Base-by-base conservation (phyloP, 768 basidiomycete species). In the Albatrellus ellisii region DNA sequence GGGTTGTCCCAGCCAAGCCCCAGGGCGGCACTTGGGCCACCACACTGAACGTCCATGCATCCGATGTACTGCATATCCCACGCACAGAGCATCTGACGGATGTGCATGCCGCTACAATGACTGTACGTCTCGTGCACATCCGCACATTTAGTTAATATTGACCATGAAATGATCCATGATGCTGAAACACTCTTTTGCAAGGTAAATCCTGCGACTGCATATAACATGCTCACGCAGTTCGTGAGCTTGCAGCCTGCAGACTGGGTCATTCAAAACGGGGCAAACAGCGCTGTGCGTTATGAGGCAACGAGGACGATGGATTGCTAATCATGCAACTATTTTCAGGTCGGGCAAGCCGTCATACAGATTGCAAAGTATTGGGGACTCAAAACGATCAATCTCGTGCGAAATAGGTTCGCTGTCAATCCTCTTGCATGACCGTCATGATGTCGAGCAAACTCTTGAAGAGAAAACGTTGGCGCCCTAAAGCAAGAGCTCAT, bases 251-350 rank as follows among this genome's bases (percentile, higher is more conserved):
- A 72, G 39, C 64, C 68, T 36, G 86, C 79, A 3, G 82, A 86
- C 36, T 90, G 79, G 79, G 66, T 92, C 12, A 56, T 91, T 9
- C 88, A 91, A 58, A 91, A 90, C 47, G 88, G 85, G 21, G 79
- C 77, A 15, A 91, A 91, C 51, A 82, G 82, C 50, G 81, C 83
- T 15, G 87, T 86, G 44, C 36, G 77, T 60, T 36, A 25, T 31
- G n/a, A 26, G 25, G 11, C 17, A 33, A 6, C 10, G n/a, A n/a
- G n/a, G n/a, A n/a, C n/a, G n/a, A n/a, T n/a, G n/a, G n/a, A 15
- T 29, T 29, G 48, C 6, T 11, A 26, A 42, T 33, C 41, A 43
- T 24, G 14, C 29, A 21, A 15, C 18, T 27, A 24, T 27, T 12
- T 33, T 1, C 42, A 82, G 79, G 80, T 84, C 11, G 88, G 88